These are phyloP conservation scores for Thinopyrum obtusiflorum DNA, from an alignment of 202 grass and related monocot species.

Conservation along the genomic window DNA sequence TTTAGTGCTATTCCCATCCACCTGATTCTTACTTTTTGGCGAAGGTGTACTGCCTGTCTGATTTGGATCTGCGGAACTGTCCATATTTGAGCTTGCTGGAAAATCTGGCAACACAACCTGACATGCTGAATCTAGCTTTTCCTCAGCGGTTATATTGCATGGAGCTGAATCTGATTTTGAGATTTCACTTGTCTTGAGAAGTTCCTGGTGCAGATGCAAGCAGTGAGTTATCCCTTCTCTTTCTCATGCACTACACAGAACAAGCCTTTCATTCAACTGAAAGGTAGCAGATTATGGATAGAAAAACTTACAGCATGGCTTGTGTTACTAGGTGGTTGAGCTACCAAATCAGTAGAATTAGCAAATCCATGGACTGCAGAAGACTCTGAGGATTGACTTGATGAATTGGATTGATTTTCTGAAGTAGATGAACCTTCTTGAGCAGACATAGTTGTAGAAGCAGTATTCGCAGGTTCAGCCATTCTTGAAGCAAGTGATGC, in stretches of 20 bases:
- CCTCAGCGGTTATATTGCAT: conserved; percentile 26
- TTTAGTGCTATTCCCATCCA: background rate
- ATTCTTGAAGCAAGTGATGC: conserved; percentile 75
- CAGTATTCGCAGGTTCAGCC: conserved; percentile 26
- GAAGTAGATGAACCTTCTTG: conserved; percentile 40
- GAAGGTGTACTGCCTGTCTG: background rate
- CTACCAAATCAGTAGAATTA: conserved; percentile 39
- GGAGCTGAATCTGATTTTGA: conserved; percentile 30
- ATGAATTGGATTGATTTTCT: conserved; percentile 53
- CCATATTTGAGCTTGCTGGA: conserved; percentile 4
- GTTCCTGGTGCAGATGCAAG: conserved; percentile 40
- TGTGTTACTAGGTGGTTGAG: conserved; percentile 30
- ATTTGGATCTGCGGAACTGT: conserved; percentile 20
- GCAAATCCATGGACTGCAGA: conserved; percentile 29
- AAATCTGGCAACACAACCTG: conserved; percentile 25
- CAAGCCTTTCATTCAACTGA: background rate
- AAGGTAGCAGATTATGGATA: conserved; percentile 13
- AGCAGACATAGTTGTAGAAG: conserved; percentile 20
- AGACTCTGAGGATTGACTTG: conserved; percentile 35
- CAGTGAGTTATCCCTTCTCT: conserved; percentile 8
- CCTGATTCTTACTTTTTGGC: conserved; percentile 22
- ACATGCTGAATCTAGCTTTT: conserved; percentile 35
- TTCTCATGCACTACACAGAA: background rate
- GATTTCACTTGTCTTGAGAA: conserved; percentile 9
- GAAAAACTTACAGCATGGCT: conserved; percentile 46